Conservation (phyloP, 192 early-diverging fungal species). For the Backusella australiensis region DNA sequence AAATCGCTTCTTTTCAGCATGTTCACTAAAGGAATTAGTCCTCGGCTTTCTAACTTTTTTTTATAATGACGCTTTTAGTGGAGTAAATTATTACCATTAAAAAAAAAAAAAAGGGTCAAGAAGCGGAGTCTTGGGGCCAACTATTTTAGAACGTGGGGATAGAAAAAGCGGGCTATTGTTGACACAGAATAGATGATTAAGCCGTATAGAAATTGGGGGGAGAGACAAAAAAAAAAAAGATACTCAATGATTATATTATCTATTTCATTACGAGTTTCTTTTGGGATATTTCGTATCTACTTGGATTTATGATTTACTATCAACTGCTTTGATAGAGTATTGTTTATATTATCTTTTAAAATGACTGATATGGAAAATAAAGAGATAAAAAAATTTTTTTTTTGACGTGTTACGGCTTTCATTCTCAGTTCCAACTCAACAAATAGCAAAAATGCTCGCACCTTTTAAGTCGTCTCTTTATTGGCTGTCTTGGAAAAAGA, state of each 20-base stretch:
- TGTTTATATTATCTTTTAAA: neutral
- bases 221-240: neutral
- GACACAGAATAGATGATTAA: neutral
- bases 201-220: neutral
- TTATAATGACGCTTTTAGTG: neutral
- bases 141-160: conserved; percentile 6
- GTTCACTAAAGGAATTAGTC: neutral
- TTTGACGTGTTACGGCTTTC: neutral
- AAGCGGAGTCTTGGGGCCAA: neutral
- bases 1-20: neutral
- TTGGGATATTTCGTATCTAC: neutral
- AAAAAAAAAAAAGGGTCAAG: neutral
- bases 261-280: neutral
- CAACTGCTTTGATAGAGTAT: neutral
- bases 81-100: neutral
- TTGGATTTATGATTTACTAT: neutral
- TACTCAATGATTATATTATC: neutral
- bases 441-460: neutral
- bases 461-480: neutral
- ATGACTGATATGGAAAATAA: neutral
- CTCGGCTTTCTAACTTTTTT: neutral
- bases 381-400: neutral
- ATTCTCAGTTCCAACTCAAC: neutral
- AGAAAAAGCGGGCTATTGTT: neutral
- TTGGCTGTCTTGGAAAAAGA: neutral